A percentile compares a stretch with the other conserved stretches of the same genome.
phyloP scores from a whole-genome alignment of 2,329 filamentous ascomycete species.

The Verticillium albo-atrum region DNA sequence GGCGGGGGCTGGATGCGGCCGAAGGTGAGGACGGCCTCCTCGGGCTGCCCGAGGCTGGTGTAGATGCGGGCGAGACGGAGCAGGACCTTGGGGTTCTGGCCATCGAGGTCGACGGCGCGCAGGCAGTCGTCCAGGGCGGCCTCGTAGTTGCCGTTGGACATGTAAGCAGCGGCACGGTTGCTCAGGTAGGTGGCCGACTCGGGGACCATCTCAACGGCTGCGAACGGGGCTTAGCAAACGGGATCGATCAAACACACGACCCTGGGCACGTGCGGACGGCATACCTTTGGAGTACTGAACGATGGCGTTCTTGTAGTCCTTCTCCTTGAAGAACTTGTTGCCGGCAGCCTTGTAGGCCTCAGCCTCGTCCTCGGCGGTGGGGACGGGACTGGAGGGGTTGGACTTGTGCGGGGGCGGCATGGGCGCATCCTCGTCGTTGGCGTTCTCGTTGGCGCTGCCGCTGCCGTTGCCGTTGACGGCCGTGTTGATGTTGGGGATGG shows the following conservation, averaged over 20 bases:
- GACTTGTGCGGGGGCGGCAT: conserved; percentile 69
- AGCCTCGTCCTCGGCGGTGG: conserved; percentile 64
- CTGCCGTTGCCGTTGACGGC: conserved; percentile 37
- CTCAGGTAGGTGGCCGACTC: conserved; percentile 85
- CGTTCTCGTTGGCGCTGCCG: too few species aligned
- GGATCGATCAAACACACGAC: too few species aligned
- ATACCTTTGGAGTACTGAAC: conserved; percentile 92
- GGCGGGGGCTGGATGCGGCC: conserved; percentile 74
- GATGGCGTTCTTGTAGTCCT: conserved; percentile 83
- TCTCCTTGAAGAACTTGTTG: conserved; percentile 96
- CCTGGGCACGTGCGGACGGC: too few species aligned
- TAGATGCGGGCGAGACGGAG: conserved; percentile 86
- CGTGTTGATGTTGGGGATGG: conserved; percentile 47
- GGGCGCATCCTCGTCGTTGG: conserved; percentile 47
- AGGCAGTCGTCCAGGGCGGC: conserved; percentile 85
- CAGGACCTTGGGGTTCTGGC: conserved; percentile 81
- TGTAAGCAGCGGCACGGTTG: conserved; percentile 92
- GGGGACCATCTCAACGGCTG: conserved; percentile 85
- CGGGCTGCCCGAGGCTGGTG: conserved; percentile 78
- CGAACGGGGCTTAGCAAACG: conserved; percentile 4
- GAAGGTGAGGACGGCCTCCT: conserved; percentile 82
- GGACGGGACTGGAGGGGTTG: conserved; percentile 54
- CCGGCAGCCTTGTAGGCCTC: conserved; percentile 89
- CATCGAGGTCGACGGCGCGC: conserved; percentile 76
- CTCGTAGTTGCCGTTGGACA: conserved; percentile 76